These are phyloP conservation scores for Henningerozyma blattae DNA, from an alignment of 805 yeast genomes.

Conservation along the genomic window DNA sequence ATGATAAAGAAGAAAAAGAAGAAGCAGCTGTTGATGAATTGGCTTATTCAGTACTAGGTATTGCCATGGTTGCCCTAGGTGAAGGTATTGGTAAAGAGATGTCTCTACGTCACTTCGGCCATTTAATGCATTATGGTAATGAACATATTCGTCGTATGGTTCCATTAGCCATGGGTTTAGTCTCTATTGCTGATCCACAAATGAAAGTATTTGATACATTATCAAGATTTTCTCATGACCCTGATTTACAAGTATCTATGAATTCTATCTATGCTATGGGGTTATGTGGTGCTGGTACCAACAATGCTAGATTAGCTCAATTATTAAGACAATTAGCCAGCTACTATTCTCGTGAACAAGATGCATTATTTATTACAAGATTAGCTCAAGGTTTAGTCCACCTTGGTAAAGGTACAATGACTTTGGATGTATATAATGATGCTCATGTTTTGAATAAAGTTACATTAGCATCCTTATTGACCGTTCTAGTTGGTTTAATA, in stretches of 20 bases:
- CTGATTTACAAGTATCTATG: slow-evolving; percentile 85
- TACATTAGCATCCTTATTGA: slow-evolving; percentile 77
- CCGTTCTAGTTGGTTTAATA: slow-evolving; percentile 71
- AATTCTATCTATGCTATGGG: slow-evolving; percentile 97
- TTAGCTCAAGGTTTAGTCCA: slow-evolving; percentile 92
- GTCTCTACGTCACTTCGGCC: slow-evolving; percentile 95
- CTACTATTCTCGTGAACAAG: slow-evolving; percentile 82
- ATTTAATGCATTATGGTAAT: slow-evolving; percentile 95
- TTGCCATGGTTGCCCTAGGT: slow-evolving; percentile 93
- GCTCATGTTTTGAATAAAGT: slow-evolving; percentile 79
- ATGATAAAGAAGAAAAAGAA: slow-evolving; percentile 22
- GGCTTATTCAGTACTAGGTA: slow-evolving; percentile 88
- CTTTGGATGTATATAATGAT: slow-evolving; percentile 83
- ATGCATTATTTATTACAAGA: slow-evolving; percentile 83
- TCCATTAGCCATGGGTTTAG: slow-evolving; percentile 95
- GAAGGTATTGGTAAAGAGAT: slow-evolving; percentile 97
- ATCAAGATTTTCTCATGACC: slow-evolving; percentile 92
- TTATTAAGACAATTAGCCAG: slow-evolving; percentile 87
- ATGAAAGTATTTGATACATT: slow-evolving; percentile 95
- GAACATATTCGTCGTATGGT: slow-evolving; percentile 84
- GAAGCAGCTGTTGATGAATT: slow-evolving; percentile 25
- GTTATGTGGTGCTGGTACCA: slow-evolving; percentile 95
- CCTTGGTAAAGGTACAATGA: slow-evolving; percentile 90
- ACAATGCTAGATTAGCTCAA: slow-evolving; percentile 96
- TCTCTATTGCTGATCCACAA: slow-evolving; percentile 87